Conservation (phyloP, 345 rosid species). For the Euphorbia pulcherrima region DNA sequence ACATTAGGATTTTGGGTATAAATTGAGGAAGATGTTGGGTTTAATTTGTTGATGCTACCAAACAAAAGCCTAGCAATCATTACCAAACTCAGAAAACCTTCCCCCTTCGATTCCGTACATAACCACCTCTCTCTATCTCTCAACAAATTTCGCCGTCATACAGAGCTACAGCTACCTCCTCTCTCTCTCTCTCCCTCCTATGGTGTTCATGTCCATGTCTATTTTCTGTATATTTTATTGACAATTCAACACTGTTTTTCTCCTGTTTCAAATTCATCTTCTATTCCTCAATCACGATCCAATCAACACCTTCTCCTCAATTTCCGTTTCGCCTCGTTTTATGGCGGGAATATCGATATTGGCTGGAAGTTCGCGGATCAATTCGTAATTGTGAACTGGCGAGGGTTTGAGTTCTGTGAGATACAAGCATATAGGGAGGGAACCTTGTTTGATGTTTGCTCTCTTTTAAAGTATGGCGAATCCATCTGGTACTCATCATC, state of each 20-base stretch:
- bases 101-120: slow-evolving; percentile 8
- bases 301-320: not conserved
- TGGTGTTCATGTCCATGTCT: not conserved
- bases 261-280: not conserved
- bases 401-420: not conserved
- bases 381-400: not conserved
- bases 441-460: not conserved
- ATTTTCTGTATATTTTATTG: not conserved
- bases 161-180: slow-evolving; percentile 2
- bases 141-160: not conserved
- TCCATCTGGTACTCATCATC: slow-evolving; percentile 46
- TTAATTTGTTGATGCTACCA: too few species aligned
- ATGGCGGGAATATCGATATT: slow-evolving; percentile 3
- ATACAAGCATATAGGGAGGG: not conserved
- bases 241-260: not conserved
- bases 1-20: too few species aligned
- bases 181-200: slow-evolving; percentile 2
- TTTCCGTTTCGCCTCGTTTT: slow-evolving; percentile 2
- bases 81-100: not conserved
- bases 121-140: not conserved
- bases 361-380: slow-evolving; percentile 13
- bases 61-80: not conserved
- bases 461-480: slow-evolving; percentile 40
- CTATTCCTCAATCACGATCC: not conserved
- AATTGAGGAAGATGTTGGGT: too few species aligned